Evolutionary conservation across 352 stramenopile species (phyloP), one percentile per base, ranked within the genome.

Genomic region (Pythium angustatum): DNA sequence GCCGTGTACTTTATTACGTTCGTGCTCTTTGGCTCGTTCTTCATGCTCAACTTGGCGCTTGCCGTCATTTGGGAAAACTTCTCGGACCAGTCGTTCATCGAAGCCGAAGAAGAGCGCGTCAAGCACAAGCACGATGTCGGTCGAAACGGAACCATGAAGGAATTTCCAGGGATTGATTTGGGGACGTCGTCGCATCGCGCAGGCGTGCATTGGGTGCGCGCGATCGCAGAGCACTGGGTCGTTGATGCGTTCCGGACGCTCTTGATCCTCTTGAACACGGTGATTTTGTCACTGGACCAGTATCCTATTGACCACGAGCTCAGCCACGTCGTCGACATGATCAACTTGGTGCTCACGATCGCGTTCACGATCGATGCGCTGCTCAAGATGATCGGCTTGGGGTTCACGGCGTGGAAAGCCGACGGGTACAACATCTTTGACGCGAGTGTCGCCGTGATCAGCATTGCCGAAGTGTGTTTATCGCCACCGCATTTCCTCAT

Each of bases 21-120:
- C 40, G 86, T 97, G 53, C 75, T 96, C 33, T 74, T 96, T 47
- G 93, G 88, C 17, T 93, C 87, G 10, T 98, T 91, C 69, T 97
- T 98, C 69, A 85, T 97, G 73, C 78, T 98, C 24, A 96, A 98
- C 58, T 68, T 98, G 26, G 87, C 87, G 8, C 73, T 98, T 19
- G 91, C 91, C 24, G 92, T 98, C 36, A 92, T 98, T 63, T 96
- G 82, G 76, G 81, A 90, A 27, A 88, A 90, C 52, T 90, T 88
- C 50, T 88, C 76, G 0, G 81, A 88, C 30, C 66, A 74, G 4
- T 90, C 79, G 10, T 77, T 82, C 24, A 45, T 80, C 34, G 81
- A 88, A 69, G 76, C 75, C 0, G 81, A 90, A 44, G 77, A 88
- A 57, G 67, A 62, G 44, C 52, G 61, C 26, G 76, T 80, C 38